Conservation (phyloP, 305 asterid species). For the Fraxinus xanthoxyloides region DNA sequence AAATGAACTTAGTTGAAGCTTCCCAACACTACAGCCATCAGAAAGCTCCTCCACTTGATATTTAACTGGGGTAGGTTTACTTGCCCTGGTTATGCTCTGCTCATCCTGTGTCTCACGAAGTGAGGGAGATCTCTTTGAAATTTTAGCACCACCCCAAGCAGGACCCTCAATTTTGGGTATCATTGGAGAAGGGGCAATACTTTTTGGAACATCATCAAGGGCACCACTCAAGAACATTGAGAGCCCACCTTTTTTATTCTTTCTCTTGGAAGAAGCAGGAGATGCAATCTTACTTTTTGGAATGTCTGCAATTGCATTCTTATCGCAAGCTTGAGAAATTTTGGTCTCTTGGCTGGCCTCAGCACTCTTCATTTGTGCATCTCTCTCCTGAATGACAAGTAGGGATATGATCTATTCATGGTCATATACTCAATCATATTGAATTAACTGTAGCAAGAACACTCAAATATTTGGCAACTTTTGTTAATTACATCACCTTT, state of each 20-base stretch:
- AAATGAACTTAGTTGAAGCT: constrained; percentile 56
- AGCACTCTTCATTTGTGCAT: constrained; percentile 32
- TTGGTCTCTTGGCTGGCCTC: constrained; percentile 30
- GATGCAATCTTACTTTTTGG: constrained; percentile 31
- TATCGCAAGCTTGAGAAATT: constrained; percentile 28
- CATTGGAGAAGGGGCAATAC: constrained; percentile 43
- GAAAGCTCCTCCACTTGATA: constrained; percentile 38
- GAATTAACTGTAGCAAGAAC: neutral
- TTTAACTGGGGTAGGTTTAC: constrained; percentile 37
- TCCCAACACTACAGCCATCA: constrained; percentile 40
- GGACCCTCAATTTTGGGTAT: constrained; percentile 74
- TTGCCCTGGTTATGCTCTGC: constrained; percentile 64
- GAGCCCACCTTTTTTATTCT: constrained; percentile 86
- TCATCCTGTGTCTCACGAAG: constrained; percentile 87
- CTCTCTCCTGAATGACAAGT: constrained; percentile 49
- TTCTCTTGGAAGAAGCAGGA: constrained; percentile 62
- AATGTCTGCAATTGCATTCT: constrained; percentile 34
- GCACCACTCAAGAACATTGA: constrained; percentile 96
- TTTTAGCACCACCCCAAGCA: constrained; percentile 95
- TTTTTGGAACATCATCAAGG: constrained; percentile 74
- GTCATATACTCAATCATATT: constrained; percentile 3
- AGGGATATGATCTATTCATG: neutral
- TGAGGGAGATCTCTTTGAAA: constrained; percentile 49
- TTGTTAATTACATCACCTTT: neutral
- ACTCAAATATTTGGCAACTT: neutral